Conservation (phyloP, 2,329 filamentous ascomycete genomes). For the Huntiella abstrusa region DNA sequence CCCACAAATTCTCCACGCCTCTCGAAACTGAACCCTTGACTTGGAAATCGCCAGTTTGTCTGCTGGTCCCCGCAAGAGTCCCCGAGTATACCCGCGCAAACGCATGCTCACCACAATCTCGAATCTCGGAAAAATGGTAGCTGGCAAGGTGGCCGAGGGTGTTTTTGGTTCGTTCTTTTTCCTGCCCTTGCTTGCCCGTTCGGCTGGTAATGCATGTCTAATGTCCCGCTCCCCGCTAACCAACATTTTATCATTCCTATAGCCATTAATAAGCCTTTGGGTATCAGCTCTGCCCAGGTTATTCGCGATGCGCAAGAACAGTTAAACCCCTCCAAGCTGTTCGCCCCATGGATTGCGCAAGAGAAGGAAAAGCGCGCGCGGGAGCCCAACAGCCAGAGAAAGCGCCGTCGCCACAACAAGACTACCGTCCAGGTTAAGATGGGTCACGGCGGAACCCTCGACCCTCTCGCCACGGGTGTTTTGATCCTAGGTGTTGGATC, state of each 20-base stretch:
- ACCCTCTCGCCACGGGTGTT: conserved; percentile 84
- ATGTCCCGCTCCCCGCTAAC: background rate
- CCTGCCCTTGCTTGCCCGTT: background rate
- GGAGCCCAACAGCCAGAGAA: conserved; percentile 40
- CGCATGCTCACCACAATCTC: conserved; percentile 6
- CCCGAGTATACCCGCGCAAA: background rate
- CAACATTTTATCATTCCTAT: conserved; percentile 3
- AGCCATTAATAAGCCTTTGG: conserved; percentile 88
- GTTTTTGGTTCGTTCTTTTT: conserved; percentile 32
- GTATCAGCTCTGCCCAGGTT: conserved; percentile 74
- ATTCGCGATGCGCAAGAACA: conserved; percentile 70
- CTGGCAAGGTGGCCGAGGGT: conserved; percentile 34
- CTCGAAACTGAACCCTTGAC: too few species aligned
- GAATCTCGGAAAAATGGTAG: conserved; percentile 30
- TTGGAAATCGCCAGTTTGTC: too few species aligned
- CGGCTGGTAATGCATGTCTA: background rate
- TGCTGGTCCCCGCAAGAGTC: too few species aligned
- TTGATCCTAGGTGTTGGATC: conserved; percentile 73
- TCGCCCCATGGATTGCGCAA: conserved; percentile 55
- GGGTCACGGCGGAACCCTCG: conserved; percentile 87
- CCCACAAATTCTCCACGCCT: too few species aligned
- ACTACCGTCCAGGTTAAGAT: conserved; percentile 64
- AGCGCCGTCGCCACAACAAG: conserved; percentile 37
- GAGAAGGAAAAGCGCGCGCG: conserved; percentile 36
- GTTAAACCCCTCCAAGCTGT: conserved; percentile 65